Evolutionary conservation across 768 basidiomycete genomes (phyloP), one percentile per base, ranked within the genome.

Genomic region (Chalciporus pseudorubinellus): DNA sequence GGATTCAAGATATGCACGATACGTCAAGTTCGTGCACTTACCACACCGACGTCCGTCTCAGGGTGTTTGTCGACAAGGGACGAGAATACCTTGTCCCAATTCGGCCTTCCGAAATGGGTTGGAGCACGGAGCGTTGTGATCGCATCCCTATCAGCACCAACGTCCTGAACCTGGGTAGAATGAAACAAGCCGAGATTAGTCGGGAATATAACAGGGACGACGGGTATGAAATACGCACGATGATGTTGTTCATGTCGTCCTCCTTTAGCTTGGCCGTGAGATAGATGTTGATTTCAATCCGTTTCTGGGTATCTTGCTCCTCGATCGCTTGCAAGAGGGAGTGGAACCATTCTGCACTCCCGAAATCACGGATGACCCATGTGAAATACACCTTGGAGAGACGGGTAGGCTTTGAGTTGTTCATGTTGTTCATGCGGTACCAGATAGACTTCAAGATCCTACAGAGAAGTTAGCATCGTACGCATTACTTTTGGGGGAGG

Each of bases 311-410:
- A 64, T 98, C 95, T 66, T 97, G 92, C 58, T 92, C 92, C 68
- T 97, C 94, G 58, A 95, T 89, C 19, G 95, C 94, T 59, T 90
- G 84, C 53, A 98, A 75, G 26, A 98, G 82, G 7, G 89, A 91
- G 71, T 95, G 92, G 83, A 97, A 95, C 90, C 90, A 93, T 66
- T 92, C 90, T 5, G 90, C 89, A 34, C 80, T 80, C 55, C 87
- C 89, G 62, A 92, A 93, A 69, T 95, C 92, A 59, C 91, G 87
- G 66, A 95, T 95, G 62, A 95, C 92, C 93, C 92, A 95, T 14
- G 89, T 90, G 67, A 95, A 92, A 76, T 92, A 92, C 43, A 91
- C 84, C 73, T 98, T 97, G 44, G 87, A 89, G 36, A 97, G 79
- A 43, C 90, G 80, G 1, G 93, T 95, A 13, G 83, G 81, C 68